Base-by-base conservation (phyloP, 495 filamentous ascomycete species). In the Mytilinidion resinicola region DNA sequence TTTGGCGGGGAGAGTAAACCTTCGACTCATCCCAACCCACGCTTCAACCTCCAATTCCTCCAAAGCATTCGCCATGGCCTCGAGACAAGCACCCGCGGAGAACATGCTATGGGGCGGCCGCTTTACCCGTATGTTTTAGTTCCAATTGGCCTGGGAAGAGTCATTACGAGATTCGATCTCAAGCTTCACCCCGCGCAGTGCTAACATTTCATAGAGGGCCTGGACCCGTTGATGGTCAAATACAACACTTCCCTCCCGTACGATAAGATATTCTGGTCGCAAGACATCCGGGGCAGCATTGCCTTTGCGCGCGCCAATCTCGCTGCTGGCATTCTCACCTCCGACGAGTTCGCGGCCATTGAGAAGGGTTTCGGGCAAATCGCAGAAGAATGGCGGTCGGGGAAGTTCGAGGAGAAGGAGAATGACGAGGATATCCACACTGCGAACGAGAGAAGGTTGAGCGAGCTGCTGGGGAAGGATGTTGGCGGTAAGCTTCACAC, bases 401-500 rank as follows among this genome's bases (percentile, higher is more conserved):
- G 73, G 47, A 78, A 55, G 3, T 90, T 90, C 74, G 67, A 72
- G 49, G 82, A 86, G 60, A 73, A 80, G 5, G 82, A 78, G 53
- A 78, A 82, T 57, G 87, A 90, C 59, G 87, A 88, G 71, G 83
- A 86, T 62, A 95, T 95, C 61, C 91, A 96, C 74, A 96, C 92
- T 0, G 91, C 91, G 55, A 96, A 96, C 67, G 92, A 96, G 79
- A 85, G 91, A 53, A 82, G 91, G 41, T 77, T 97, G 19, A 87
- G 87, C 39, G 93, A 97, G 76, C 79, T 96, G 60, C 89, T 96
- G 43, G 91, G 91, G 64, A 91, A 85, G 68, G 79, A 87, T 2
- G 85, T 90, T 35, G 90, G 85, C 1, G 91, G 92, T 5, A 96
- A 96, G 75, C 80, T 96, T 58, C 92, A 96, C 77, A 96, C 91